A percentile compares a stretch with the other conserved stretches of the same genome.
Evolutionary conservation across 345 rosid genomes (phyloP).

Genomic region (Moricandia moricandioides): DNA sequence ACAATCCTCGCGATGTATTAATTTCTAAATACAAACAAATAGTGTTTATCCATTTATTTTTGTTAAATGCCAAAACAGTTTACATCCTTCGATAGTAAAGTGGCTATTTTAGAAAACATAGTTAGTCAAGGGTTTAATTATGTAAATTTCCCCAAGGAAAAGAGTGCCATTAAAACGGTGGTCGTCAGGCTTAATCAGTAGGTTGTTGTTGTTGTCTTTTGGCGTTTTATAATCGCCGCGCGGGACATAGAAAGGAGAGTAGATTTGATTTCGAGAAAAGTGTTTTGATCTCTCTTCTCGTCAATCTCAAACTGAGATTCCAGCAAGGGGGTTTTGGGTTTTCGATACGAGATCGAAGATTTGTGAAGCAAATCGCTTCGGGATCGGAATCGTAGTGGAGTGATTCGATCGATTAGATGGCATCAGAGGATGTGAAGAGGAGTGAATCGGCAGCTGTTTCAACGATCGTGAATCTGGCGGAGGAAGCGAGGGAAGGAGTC

Average conservation of each 20-base stretch:
- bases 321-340: too few relatives aligned
- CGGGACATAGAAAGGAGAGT: not conserved
- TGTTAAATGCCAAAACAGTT: not conserved
- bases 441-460: slow-evolving; percentile 85
- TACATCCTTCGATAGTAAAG: not conserved
- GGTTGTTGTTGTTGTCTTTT: not conserved
- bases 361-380: not conserved
- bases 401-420: slow-evolving; percentile 45
- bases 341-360: not conserved
- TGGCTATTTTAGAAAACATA: not conserved
- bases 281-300: not conserved
- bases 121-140: not conserved
- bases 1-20: not conserved
- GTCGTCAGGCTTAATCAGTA: not conserved
- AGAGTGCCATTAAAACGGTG: not conserved
- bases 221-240: not conserved
- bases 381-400: not conserved
- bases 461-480: slow-evolving; percentile 89
- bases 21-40: not conserved
- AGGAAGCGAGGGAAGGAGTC: slow-evolving; percentile 95
- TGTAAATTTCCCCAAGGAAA: not conserved
- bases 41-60: not conserved
- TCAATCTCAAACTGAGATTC: too few relatives aligned
- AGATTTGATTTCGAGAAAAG: not conserved
- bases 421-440: slow-evolving; percentile 95